These are phyloP conservation scores for Hemisphaericaspora xylofermentans DNA, from an alignment of 1,139 yeast species.

Conservation along the genomic window DNA sequence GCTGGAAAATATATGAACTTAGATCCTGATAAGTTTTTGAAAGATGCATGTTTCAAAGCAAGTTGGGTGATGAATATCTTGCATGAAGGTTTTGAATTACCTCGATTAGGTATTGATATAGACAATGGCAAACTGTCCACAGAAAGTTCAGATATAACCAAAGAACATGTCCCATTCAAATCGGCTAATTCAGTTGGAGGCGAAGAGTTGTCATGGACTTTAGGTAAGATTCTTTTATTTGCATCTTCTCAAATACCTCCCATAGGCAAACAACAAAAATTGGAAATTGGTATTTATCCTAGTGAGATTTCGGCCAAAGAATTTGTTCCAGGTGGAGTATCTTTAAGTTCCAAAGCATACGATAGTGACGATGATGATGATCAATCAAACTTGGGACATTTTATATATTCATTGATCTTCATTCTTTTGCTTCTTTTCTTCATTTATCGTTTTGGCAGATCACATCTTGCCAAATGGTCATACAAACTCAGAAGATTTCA, in stretches of 20 bases:
- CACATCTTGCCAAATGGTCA: constrained; percentile 16
- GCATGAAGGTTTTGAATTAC: constrained; percentile 78
- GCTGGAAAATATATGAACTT: constrained; percentile 52
- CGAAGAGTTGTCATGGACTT: constrained; percentile 65
- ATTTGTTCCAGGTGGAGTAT: constrained; percentile 39
- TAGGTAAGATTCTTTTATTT: constrained; percentile 58
- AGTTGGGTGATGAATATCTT: constrained; percentile 76
- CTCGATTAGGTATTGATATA: constrained; percentile 47
- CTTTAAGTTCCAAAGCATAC: constrained; percentile 10
- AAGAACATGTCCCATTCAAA: constrained; percentile 55
- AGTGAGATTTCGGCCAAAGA: constrained; percentile 45
- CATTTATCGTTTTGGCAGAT: constrained; percentile 20
- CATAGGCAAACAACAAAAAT: constrained; percentile 17
- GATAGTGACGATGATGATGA: constrained; percentile 27
- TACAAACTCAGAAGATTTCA: constrained; percentile 18
- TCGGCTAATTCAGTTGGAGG: constrained; percentile 61
- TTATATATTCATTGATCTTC: constrained; percentile 19
- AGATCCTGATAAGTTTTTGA: constrained; percentile 47
- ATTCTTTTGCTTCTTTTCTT: constrained; percentile 20
- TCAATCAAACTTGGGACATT: constrained; percentile 9
- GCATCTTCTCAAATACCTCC: constrained; percentile 54
- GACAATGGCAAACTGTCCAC: constrained; percentile 18
- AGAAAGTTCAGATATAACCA: constrained; percentile 20
- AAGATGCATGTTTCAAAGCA: constrained; percentile 77
- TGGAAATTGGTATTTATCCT: constrained; percentile 52